A percentile compares a stretch with the other conserved stretches of the same genome.
These are phyloP conservation scores for Carex pumila DNA, from an alignment of 176 grass and related monocot genomes.

Conservation along the genomic window DNA sequence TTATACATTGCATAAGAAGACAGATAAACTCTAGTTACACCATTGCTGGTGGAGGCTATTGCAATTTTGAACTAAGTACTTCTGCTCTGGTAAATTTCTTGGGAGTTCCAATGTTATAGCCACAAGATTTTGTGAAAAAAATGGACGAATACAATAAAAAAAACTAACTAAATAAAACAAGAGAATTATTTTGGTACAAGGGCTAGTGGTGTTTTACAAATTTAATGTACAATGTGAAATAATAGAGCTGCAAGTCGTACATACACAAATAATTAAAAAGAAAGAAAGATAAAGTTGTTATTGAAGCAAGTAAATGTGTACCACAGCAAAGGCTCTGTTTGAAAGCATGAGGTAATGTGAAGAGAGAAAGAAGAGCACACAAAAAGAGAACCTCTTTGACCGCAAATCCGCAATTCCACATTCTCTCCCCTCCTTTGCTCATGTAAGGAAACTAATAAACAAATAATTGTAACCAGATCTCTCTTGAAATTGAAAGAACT, in stretches of 20 bases:
- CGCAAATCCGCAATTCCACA: neutral
- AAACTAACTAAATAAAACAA: neutral
- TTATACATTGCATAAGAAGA: neutral
- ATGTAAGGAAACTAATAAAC: neutral
- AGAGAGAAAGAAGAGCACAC: slow-evolving; percentile 13
- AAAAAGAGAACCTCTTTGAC: slow-evolving; percentile 5
- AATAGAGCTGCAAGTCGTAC: neutral
- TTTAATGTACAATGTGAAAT: neutral
- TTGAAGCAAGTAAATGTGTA: neutral
- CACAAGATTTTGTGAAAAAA: neutral
- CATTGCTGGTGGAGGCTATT: neutral
- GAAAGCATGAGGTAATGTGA: slow-evolving; percentile 4
- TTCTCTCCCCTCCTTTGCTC: neutral
- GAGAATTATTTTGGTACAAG: neutral
- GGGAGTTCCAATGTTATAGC: neutral
- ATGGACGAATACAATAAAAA: neutral
- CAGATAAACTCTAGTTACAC: neutral
- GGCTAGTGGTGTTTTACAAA: neutral
- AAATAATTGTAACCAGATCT: neutral
- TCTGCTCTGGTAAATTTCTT: neutral
- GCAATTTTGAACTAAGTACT: neutral
- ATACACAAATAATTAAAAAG: neutral
- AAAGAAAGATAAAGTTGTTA: neutral
- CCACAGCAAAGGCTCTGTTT: neutral
- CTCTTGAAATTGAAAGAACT: neutral